A percentile compares a stretch with the other conserved stretches of the same genome.
These are phyloP conservation scores for Saxophila tyrrhenica DNA, from an alignment of 495 filamentous ascomycete species.

Conservation along the genomic window DNA sequence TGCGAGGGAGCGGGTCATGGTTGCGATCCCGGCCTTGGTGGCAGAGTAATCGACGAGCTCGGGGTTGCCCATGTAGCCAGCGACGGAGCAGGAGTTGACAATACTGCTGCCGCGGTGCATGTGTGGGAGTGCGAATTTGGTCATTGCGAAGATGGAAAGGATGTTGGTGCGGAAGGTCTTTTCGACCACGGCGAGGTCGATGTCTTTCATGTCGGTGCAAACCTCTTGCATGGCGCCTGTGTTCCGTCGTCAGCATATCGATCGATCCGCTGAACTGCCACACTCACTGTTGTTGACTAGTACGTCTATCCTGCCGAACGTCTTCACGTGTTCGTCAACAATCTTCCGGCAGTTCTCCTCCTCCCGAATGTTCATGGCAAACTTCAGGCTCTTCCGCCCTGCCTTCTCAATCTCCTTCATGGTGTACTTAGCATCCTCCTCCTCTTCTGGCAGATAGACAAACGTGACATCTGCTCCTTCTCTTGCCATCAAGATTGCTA, in stretches of 20 bases:
- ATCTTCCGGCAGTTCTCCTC: slow-evolving; percentile 19
- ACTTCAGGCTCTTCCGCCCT: slow-evolving; percentile 8
- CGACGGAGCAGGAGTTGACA: slow-evolving; percentile 49
- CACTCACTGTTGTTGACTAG: slow-evolving; percentile 18
- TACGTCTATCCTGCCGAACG: slow-evolving; percentile 18
- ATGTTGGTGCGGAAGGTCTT: slow-evolving; percentile 49
- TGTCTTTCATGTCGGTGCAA: slow-evolving; percentile 41
- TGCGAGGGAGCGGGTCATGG: slow-evolving; percentile 47
- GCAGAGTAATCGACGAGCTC: slow-evolving; percentile 48
- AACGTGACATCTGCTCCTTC: slow-evolving; percentile 34
- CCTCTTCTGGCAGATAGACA: slow-evolving; percentile 32
- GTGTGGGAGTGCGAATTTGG: slow-evolving; percentile 40
- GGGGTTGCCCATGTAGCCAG: slow-evolving; percentile 40
- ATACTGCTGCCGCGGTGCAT: slow-evolving; percentile 28
- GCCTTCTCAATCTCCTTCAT: slow-evolving; percentile 17
- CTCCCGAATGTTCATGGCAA: slow-evolving; percentile 12
- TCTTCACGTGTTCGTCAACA: slow-evolving; percentile 13
- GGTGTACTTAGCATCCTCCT: slow-evolving; percentile 16
- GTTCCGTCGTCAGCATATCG: background rate
- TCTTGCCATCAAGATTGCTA: slow-evolving; percentile 17
- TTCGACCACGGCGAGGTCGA: slow-evolving; percentile 40
- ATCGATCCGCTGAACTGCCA: background rate
- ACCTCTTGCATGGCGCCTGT: slow-evolving; percentile 24
- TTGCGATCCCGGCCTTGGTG: slow-evolving; percentile 51
- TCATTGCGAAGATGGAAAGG: slow-evolving; percentile 50